Base-by-base conservation (phyloP, 164 flowering plant genomes). In the Vitis labrusca region DNA sequence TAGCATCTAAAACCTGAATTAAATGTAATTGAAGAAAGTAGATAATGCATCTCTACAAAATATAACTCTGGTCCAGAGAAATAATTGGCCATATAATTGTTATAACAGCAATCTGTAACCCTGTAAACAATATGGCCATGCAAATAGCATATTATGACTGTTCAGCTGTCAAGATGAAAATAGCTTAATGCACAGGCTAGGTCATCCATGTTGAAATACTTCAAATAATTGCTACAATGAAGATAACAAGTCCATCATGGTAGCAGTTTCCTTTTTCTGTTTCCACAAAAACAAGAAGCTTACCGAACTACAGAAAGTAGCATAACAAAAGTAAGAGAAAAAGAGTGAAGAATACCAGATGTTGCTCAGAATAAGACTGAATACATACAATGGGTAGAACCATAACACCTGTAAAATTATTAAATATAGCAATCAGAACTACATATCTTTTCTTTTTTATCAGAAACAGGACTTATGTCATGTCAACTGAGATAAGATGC, bases 301-400 rank as follows among this genome's bases (percentile, higher is more conserved):
- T 17, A 8, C n/a, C n/a, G 11, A 30, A 17, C 13, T 32, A 58
- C 23, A 9, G 11, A 19, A 17, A 37, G 32, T 5, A 49, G 12
- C 50, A 58, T 48, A 44, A 64, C 47, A 52, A 56, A 48, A 29
- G 63, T 9, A 66, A 71, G 66, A 12, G 11, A 48, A 55, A 58
- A 71, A 47, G 17, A 64, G 47, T 44, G 50, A 70, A 73, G 64
- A 37, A 29, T 92, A 94, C 99, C 98, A 94, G 71, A 94, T 64
- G 59, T 13, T 81, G 82, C 96, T 94, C 63, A 94, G 83, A 37
- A 92, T 74, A 61, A 90, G 59, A 92, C 99, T 90, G 88, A 89
- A 86, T 67, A 90, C 53, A 75, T 92, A 90, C 79, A 92, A 66
- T 19, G 99, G 99, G 66, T 90, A 92, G 83, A 94, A 94, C 99